Evolutionary conservation across 2,329 filamentous ascomycete genomes (phyloP), one percentile per base, ranked within the genome.

Genomic region (Alternaria ventricosa): DNA sequence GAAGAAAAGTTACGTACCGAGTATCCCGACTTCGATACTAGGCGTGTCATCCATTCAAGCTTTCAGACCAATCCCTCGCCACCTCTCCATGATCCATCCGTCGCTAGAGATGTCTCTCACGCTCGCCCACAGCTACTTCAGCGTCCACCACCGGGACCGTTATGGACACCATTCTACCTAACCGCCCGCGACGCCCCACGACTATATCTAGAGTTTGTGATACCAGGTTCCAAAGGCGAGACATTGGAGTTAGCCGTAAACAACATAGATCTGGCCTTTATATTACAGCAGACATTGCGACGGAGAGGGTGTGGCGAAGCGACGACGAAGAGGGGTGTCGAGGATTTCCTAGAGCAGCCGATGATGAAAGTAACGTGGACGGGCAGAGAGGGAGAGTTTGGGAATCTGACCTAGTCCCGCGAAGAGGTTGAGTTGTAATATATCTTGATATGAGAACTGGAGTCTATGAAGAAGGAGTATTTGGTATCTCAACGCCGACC

Each of bases 211-310:
- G 47, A 45, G 12, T 57, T 61, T 10, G 28, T 61, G 12, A 45
- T 64, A 54, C 62, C 45, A 18, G 57, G 62, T 3, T 27, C 49
- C 5, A 23, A 49, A 22, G 54, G 62, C 30, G 62, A 64, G 49
- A 54, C 54, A 2, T 46, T 64, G 47, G 30, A 23, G 18, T 12
- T 61, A 18, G 44, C 46, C 15, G 25, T 64, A 8, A 30, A 55
- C 22, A 50, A 41, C 4, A 5, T 61, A 13, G 62, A 61, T 50
- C 15, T 64, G 41, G 53, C 58, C n/a, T 61, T 64, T 5, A n/a
- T 61, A 13, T 4, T 64, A 4, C 45, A 64, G 47, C 41, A 49
- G 18, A 58, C 47, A 5, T 25, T 64, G 30, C 22, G 44, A 25
- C 43, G 50, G 23, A 61, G 43, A 33, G 28, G 30, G 12, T 64